A percentile compares a stretch with the other conserved stretches of the same genome.
Conservation (phyloP, 257 asterid species). For the Lycium barbarum region DNA sequence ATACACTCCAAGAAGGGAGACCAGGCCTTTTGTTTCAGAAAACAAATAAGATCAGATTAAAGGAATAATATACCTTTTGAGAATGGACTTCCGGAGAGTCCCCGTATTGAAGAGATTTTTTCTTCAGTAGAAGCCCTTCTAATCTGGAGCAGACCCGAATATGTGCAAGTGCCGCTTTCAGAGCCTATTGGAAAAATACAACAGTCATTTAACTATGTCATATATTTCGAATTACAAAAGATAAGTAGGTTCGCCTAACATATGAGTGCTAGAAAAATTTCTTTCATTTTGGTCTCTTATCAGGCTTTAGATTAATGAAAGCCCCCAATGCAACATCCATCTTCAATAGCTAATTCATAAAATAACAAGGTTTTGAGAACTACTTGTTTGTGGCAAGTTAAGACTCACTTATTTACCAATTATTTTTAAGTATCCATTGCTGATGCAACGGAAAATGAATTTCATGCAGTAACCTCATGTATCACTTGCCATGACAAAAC, state of each 20-base stretch:
- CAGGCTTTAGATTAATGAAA: neutral
- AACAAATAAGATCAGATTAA: conserved; percentile 20
- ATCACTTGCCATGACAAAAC: neutral
- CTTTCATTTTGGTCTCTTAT: neutral
- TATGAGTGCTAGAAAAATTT: neutral
- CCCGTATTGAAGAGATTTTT: conserved; percentile 74
- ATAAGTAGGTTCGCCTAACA: neutral
- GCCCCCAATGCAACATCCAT: neutral
- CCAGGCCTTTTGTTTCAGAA: conserved; percentile 4
- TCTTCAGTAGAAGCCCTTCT: conserved; percentile 86
- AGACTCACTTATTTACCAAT: neutral
- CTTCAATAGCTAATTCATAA: neutral
- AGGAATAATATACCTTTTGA: conserved; percentile 67
- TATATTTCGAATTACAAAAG: neutral
- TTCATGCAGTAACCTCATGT: conserved; percentile 19
- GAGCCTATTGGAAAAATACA: conserved; percentile 52
- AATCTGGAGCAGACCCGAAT: conserved; percentile 86
- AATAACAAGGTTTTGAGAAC: neutral
- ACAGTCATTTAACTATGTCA: neutral
- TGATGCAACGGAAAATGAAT: conserved; percentile 7
- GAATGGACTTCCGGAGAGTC: conserved; percentile 82
- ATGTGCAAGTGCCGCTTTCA: conserved; percentile 75
- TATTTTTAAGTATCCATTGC: neutral
- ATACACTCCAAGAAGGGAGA: conserved; percentile 7
- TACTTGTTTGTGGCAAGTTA: neutral